Evolutionary conservation across 139 green algal species (phyloP).

Genomic region (Volvox africanus): DNA sequence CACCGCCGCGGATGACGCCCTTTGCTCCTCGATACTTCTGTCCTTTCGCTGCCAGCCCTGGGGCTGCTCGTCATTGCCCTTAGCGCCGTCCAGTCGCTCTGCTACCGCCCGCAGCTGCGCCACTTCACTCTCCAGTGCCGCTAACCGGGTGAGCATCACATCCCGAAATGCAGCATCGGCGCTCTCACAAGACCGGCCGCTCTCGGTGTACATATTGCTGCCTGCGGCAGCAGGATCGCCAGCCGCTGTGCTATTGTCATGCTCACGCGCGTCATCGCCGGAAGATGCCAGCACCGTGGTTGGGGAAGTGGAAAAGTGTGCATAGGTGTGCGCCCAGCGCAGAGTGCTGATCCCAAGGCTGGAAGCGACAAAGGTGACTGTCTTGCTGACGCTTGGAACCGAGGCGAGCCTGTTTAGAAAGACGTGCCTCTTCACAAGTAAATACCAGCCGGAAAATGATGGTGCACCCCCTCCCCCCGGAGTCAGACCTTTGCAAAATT

Average conservation of each 20-base stretch:
- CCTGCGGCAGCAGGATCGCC: neutral
- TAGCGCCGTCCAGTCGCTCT: neutral
- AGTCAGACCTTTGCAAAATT: neutral
- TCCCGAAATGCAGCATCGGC: neutral
- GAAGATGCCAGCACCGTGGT: too few relatives aligned
- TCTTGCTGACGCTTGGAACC: neutral
- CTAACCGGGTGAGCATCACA: neutral
- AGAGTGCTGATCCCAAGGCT: neutral
- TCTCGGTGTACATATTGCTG: neutral
- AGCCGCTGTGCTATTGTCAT: neutral
- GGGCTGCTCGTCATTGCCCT: neutral
- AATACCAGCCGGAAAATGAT: neutral
- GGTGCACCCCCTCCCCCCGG: neutral
- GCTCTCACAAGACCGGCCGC: conserved; percentile 10
- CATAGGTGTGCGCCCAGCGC: neutral
- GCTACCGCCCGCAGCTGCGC: neutral
- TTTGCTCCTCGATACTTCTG: neutral
- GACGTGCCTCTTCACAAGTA: neutral
- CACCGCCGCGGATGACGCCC: neutral
- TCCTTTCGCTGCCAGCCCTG: neutral
- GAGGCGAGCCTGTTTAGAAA: neutral
- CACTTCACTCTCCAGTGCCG: conserved; percentile 24
- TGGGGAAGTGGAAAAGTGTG: neutral
- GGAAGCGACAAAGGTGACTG: neutral
- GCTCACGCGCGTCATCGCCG: neutral